phyloP scores from a whole-genome alignment of 2,329 filamentous ascomycete species.

The Phialophora verrucosa region DNA sequence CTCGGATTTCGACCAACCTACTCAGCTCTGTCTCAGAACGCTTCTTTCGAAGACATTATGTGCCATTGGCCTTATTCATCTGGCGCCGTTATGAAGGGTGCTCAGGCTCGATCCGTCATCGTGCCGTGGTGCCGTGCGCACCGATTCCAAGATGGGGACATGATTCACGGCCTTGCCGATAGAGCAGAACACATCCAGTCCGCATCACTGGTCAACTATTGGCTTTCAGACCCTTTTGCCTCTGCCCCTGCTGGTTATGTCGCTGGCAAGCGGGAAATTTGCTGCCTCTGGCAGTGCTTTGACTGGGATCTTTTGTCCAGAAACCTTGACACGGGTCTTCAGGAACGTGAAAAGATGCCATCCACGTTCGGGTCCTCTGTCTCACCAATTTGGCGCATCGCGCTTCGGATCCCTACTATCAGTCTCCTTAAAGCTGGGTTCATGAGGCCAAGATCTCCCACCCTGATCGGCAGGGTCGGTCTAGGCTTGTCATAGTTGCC shows the following conservation, averaged over 20 bases:
- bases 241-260: background rate
- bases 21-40: constrained; percentile 17
- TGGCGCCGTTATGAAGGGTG: background rate
- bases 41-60: background rate
- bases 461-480: background rate
- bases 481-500: background rate
- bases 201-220: background rate
- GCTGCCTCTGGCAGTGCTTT: background rate
- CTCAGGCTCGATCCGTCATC: background rate
- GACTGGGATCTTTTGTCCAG: background rate
- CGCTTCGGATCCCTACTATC: background rate
- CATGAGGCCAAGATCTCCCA: background rate
- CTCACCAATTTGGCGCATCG: constrained; percentile 1
- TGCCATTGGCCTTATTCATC: background rate
- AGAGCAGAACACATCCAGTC: background rate
- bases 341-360: background rate
- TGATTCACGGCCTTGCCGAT: background rate
- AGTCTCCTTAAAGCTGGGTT: background rate
- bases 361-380: background rate
- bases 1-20: constrained; percentile 2
- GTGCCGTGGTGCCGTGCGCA: background rate
- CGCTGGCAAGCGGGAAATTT: background rate
- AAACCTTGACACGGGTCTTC: constrained; percentile 1
- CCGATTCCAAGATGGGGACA: background rate
- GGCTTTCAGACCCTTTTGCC: background rate